phyloP scores from a whole-genome alignment of 1,284 basidiomycete species.

The Rhodotorula sp. region DNA sequence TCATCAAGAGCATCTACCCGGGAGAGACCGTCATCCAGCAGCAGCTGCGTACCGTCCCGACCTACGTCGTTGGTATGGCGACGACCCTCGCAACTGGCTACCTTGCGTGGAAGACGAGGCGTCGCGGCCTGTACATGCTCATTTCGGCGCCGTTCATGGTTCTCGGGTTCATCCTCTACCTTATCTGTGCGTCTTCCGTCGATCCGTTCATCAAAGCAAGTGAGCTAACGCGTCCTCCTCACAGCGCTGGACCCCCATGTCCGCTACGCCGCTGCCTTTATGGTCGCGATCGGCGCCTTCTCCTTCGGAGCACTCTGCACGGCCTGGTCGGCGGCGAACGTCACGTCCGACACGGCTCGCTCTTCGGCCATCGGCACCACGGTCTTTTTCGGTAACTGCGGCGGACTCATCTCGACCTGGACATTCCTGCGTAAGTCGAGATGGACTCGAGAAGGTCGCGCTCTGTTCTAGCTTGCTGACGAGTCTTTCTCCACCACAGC shows the following conservation, averaged over 20 bases:
- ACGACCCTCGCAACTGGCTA: conserved; percentile 39
- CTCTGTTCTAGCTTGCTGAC: not conserved
- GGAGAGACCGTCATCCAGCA: conserved; percentile 45
- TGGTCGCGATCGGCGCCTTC: conserved; percentile 47
- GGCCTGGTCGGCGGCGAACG: conserved; percentile 41
- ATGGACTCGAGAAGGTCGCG: conserved; percentile 34
- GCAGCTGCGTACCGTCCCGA: conserved; percentile 51
- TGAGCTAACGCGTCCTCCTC: not conserved
- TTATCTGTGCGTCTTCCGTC: not conserved
- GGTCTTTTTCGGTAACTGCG: conserved; percentile 47
- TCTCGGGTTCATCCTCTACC: conserved; percentile 33
- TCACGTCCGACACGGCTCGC: conserved; percentile 46
- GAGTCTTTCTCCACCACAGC: not conserved
- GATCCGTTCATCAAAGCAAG: not conserved
- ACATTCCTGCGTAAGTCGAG: conserved; percentile 11
- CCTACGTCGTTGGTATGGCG: conserved; percentile 46
- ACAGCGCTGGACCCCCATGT: conserved; percentile 30
- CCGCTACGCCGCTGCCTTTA: conserved; percentile 45
- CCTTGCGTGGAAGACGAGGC: conserved; percentile 47
- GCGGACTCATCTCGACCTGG: conserved; percentile 47
- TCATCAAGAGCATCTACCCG: conserved; percentile 51
- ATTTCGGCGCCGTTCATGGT: conserved; percentile 46
- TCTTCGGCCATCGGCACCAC: conserved; percentile 45
- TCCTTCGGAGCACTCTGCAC: conserved; percentile 45
- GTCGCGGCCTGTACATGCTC: conserved; percentile 45